A percentile compares a stretch with the other conserved stretches of the same genome.
Conservation (phyloP, 1,284 basidiomycete species). For the Schizopora paradoxa region DNA sequence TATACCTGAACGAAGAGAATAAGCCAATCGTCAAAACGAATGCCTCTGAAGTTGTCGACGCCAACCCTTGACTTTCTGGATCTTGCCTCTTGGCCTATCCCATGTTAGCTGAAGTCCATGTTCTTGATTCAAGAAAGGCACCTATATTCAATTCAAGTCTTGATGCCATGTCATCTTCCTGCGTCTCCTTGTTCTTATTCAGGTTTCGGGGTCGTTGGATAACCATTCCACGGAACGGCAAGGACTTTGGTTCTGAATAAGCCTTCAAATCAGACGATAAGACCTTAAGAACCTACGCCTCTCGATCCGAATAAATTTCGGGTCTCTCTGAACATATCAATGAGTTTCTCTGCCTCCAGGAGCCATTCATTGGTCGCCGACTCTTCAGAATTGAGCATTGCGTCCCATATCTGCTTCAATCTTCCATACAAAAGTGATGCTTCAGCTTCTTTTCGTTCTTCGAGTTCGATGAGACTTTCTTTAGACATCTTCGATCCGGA, state of each 20-base stretch:
- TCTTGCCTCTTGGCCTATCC: conserved; percentile 17
- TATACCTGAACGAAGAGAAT: conserved; percentile 78
- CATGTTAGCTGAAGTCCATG: neutral
- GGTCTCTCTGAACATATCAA: conserved; percentile 87
- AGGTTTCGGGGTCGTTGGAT: neutral
- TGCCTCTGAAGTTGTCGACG: conserved; percentile 69
- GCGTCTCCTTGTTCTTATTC: conserved; percentile 26
- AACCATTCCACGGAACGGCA: neutral
- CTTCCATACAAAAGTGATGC: conserved; percentile 45
- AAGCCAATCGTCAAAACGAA: conserved; percentile 86
- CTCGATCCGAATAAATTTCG: conserved; percentile 64
- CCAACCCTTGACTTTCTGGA: conserved; percentile 33
- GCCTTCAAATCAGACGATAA: neutral
- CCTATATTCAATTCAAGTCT: conserved; percentile 25
- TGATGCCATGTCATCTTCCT: conserved; percentile 40
- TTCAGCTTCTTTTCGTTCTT: conserved; percentile 58
- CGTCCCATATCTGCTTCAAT: conserved; percentile 43
- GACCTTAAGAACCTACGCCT: conserved; percentile 4
- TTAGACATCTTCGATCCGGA: conserved; percentile 43
- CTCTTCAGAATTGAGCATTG: conserved; percentile 32
- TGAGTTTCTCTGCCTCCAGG: conserved; percentile 75
- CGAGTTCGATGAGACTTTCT: conserved; percentile 52
- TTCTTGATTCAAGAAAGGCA: neutral
- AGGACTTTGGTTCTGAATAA: conserved; percentile 19
- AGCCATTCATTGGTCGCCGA: conserved; percentile 67